Base-by-base conservation (phyloP, 1,284 basidiomycete species). In the Ustilago sp. region DNA sequence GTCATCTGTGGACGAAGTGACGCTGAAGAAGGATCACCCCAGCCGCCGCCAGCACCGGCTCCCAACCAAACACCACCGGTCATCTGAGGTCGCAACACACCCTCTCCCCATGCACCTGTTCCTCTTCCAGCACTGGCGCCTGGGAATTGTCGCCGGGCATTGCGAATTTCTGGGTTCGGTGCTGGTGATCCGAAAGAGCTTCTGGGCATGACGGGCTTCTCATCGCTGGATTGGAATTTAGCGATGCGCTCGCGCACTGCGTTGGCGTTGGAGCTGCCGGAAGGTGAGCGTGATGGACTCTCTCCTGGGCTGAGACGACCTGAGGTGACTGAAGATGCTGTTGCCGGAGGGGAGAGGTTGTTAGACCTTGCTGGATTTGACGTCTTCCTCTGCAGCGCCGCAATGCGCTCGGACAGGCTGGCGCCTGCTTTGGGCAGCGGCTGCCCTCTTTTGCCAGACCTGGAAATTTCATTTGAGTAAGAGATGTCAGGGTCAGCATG, bases 1-100 rank as follows among this genome's bases (percentile, higher is more conserved):
- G 82, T 83, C 67, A 80, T 69, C 56, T 83, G 82, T 12, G 82
- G 82, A 13, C 81, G 68, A 0, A 81, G 57, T 8, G 70, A 60
- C 2, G 64, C 52, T 8, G 75, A 62, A 8, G 57, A 41, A 12
- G 75, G 71, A 31, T 79, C 77, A 13, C 69, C 68, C 79, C 79
- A 80, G 28, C 72, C 67, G 23, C 74, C 74, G 13, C 69, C 68
- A 39, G 67, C 65, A 28, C 70, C 75, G 12, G 58, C 66, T n/a
- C 78, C 82, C 28, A 80, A 69, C 80, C 80, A 81, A 31, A 75
- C 73, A 28, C n/a, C n/a, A n/a, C 82, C 82, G 8, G 82, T 83
- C 70, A 80, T 70, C 64, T 83, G 82, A 28, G 82, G 82, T 34
- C 80, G 63, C 13, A 83, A 61, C 15, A 80, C 80, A 17, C 76